Base-by-base conservation (phyloP, 345 rosid species). In the Heritiera fomes region DNA sequence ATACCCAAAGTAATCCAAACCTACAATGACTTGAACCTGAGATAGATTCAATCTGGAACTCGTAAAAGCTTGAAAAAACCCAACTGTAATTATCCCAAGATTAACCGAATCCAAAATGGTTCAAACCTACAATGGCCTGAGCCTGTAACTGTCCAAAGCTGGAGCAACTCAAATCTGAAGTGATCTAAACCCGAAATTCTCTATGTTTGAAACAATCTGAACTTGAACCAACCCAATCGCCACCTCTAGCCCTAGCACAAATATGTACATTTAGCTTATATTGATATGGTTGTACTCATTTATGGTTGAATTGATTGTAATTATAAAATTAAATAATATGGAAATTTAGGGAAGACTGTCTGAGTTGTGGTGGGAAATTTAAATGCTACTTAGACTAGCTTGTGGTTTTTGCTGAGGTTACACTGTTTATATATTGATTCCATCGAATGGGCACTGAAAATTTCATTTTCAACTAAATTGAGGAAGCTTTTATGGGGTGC, bases 401-500 rank as follows among this genome's bases (percentile, higher is more conserved):
- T 15, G 43, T 23, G 58, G 10, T 14, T 71, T 55, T 49, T 28
- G 3, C 28, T 65, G 41, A 34, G 40, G 69, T 64, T 38, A 14
- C 20, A 8, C 20, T 40, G 47, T 40, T 65, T 40, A 65, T 17
- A 12, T 13, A 40, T 64, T 0, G 3, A 28, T 4, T 18, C 20
- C 49, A 40, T 40, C 2, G 6, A 40, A 65, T 65, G 23, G 18
- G 18, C 23, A 38, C 47, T 38, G 28, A 65, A 70, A 14, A 2
- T 70, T 70, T 70, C 74, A 13, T 49, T 47, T 47, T 70, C 58
- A 70, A 49, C 28, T 65, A 69, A 46, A 47, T 69, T 47, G 20
- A 47, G 41, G 34, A 7, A 47, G 13, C 32, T 34, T 56, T 32
- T 4, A 14, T 32, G 23, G 23, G 60, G 60, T 71, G 60, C 60